Evolutionary conservation across 1,284 basidiomycete genomes (phyloP).

Genomic region (Schizopora paradoxa): DNA sequence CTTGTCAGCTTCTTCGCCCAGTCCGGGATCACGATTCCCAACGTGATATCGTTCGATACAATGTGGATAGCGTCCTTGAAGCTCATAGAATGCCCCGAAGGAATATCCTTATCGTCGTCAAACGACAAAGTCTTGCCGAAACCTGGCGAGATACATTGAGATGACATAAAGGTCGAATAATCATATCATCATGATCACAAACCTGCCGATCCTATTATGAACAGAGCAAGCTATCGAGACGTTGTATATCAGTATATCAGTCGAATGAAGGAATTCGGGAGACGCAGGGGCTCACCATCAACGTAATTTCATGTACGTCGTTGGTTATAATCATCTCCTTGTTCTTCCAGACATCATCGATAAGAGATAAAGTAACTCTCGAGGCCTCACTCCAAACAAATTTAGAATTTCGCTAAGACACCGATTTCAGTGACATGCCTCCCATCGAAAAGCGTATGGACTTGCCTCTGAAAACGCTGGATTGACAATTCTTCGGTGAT

Average conservation of each 20-base stretch:
- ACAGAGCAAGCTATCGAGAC: not conserved
- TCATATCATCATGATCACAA: no score
- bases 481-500: slow-evolving; percentile 1
- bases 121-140: slow-evolving; percentile 30
- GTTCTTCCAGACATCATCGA: slow-evolving; percentile 1
- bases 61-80: slow-evolving; percentile 11
- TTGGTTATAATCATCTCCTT: not conserved
- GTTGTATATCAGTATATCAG: not conserved
- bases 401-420: slow-evolving; percentile 2
- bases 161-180: no score
- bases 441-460: not conserved
- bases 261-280: not conserved
- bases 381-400: slow-evolving; percentile 4
- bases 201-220: slow-evolving; percentile 1
- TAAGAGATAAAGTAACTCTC: not conserved
- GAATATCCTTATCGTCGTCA: slow-evolving; percentile 11
- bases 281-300: slow-evolving; percentile 3
- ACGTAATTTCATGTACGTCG: slow-evolving; percentile 3
- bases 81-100: slow-evolving; percentile 14
- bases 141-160: slow-evolving; percentile 25
- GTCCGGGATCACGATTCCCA: slow-evolving; percentile 8
- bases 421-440: not conserved
- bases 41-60: slow-evolving; percentile 20
- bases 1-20: slow-evolving; percentile 13
- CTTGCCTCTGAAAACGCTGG: slow-evolving; percentile 9